A percentile compares a stretch with the other conserved stretches of the same genome.
These are phyloP conservation scores for Puccinia coronata DNA, from an alignment of 1,284 basidiomycete species.

Conservation along the genomic window DNA sequence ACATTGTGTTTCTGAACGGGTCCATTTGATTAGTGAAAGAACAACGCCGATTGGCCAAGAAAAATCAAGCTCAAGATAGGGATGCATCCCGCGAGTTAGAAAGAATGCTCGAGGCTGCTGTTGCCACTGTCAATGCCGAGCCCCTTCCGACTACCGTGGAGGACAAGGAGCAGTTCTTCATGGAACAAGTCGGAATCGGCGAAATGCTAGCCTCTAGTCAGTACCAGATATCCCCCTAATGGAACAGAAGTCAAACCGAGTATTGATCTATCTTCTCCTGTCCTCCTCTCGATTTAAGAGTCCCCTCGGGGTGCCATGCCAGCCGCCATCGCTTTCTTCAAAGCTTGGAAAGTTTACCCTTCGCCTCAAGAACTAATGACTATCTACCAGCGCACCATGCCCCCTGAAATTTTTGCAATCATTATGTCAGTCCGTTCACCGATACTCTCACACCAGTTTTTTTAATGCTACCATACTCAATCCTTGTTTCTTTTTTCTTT, in stretches of 20 bases:
- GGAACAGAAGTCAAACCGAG: background rate
- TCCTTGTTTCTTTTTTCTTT: background rate
- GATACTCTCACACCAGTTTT: too few species aligned
- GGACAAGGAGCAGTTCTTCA: conserved; percentile 54
- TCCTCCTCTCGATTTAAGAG: conserved; percentile 50
- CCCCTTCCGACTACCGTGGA: conserved; percentile 39
- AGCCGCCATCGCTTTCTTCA: conserved; percentile 58
- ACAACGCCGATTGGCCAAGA: conserved; percentile 39
- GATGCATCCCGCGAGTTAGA: conserved; percentile 30
- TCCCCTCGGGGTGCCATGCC: conserved; percentile 56
- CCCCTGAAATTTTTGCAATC: conserved; percentile 58
- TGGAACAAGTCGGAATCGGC: conserved; percentile 58
- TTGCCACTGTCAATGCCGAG: conserved; percentile 36
- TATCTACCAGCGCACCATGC: conserved; percentile 59
- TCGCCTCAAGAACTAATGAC: conserved; percentile 58
- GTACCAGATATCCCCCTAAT: background rate
- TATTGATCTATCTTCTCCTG: background rate
- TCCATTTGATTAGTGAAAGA: conserved; percentile 24
- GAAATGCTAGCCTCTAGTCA: conserved; percentile 54
- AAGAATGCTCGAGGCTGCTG: conserved; percentile 40
- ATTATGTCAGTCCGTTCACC: conserved; percentile 56
- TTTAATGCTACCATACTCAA: background rate
- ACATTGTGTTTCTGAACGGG: too few species aligned
- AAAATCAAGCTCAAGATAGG: conserved; percentile 32
- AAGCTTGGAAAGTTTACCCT: conserved; percentile 58